Base-by-base conservation (phyloP, 2,329 filamentous ascomycete species). In the Pseudogymnoascus sp. region DNA sequence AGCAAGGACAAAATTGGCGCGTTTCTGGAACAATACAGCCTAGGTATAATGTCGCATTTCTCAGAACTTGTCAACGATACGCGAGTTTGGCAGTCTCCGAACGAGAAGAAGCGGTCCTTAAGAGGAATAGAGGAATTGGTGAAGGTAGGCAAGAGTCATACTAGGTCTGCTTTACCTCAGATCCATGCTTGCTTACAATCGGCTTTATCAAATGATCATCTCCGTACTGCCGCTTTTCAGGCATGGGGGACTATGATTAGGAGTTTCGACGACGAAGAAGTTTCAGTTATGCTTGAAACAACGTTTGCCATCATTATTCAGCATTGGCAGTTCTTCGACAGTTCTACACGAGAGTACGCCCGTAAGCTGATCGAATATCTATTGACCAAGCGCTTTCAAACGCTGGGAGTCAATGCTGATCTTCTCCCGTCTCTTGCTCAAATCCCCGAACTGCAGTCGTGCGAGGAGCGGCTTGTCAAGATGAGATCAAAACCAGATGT, bases 121-220 rank as follows among this genome's bases (percentile, higher is more conserved):
- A 84, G 85, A 66, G 93, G 91, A 4, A 88, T 99, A 71, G 89
- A 91, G 68, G 91, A 96, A 72, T 90, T 99, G 83, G 88, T 97
- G 59, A 85, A 80, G 61, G 79, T 96, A 59, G 89, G 90, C 49
- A 88, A 86, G 69, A 81, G 81, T 2, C 87, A 90, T 70, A 85
- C 93, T 33, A 88, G 86, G 65, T 86, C 88, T 68, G 95, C 91
- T 59, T 80, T 96, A 41, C 93, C 95, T 21, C 69, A 93, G 87
- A 93, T 97, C 62, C 91, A 91, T 67, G 92, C 93, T n/a, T 97
- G 91, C 71, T 79, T 99, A 11, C 86, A 96, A 65, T 92, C 91
- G 21, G 92, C 92, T 0, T 83, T 97, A 64, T 82, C 88, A 14
- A 84, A 89, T 60, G 81, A 87, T 49, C 83, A 88, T 55, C 80